Evolutionary conservation across 2,329 filamentous ascomycete species (phyloP), one percentile per base, ranked within the genome.

Genomic region (Pseudogymnoascus sp.): DNA sequence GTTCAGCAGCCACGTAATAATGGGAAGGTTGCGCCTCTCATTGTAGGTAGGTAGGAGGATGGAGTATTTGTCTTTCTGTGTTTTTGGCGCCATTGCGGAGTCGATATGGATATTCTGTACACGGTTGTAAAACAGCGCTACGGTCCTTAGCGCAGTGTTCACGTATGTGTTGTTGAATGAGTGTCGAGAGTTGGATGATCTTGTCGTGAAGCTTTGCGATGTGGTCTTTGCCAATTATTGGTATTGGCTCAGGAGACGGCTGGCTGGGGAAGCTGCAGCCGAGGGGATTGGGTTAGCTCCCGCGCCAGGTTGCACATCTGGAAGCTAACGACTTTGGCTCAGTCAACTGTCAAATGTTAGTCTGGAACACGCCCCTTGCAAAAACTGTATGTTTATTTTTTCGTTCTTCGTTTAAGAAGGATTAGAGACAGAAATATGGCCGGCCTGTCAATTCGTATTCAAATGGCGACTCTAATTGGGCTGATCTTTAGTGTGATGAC

Each of bases 11-110:
- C 92, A 97, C 73, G 89, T 86, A 75, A 97, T 91, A 76, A 99
- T 95, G 72, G 95, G 95, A 69, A 99, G 86, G 80, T 99, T 99
- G 77, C 87, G 88, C 75, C 95, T 91, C 84, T 99, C 95, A 77
- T 99, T 97, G 86, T 96, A 99, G 66, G 95, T 99, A 64, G 95
- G 95, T 68, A 99, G 86, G 74, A 99, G 93, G 75, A 99, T 88
- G 69, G 93, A 96, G 84, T 97, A 99, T 79, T 93, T 96, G 83
- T 95, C 82, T 69, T 82, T 79, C 50, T 56, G 50, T 56, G 29
- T 29, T 17, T 56, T 56, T 19, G 50, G 50, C 29, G 50, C 50
- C 50, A 56, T 56, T 56, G 50, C 29, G 50, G 29, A 56, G n/a
- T 56, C 29, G 50, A 33, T 56, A 56, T 56, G 50, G 3, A 17